Base-by-base conservation (phyloP, 352 stramenopile species). In the Pilasporangium apinafurcum region DNA sequence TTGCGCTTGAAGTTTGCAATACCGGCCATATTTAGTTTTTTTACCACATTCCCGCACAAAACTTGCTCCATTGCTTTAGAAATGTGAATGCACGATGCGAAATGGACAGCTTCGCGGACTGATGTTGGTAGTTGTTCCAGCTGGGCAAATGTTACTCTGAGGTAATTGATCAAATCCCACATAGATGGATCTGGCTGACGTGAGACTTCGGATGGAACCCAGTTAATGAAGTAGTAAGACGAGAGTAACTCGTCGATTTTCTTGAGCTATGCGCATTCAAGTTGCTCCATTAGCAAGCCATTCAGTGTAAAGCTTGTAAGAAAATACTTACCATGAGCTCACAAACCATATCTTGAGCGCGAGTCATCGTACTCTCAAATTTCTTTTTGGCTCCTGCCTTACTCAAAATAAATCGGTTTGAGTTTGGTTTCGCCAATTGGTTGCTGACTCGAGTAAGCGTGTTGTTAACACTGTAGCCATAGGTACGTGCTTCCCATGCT, bases 121-220 rank as follows among this genome's bases (percentile, higher is more conserved):
- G 57, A 51, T 17, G 55, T 56, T 4, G 79, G 79, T 8, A 91
- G 62, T 28, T 72, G 68, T 8, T 51, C 48, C 4, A 91, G 46
- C 37, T 87, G 74, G 3, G 72, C 62, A 32, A 91, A 88, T 8
- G 79, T 86, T 3, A 86, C 74, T 45, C 81, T 80, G n/a, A 91
- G 67, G 44, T 91, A 88, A 53, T 83, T 87, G 62, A 91, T 87
- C 12, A 88, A 56, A 44, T 91, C 79, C 71, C 74, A 87, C 75
- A 91, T 86, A 31, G 66, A 74, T 40, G 76, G 76, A 45, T 91
- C 71, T 1, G 79, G 72, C 34, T 87, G 74, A 0, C 72, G 64
- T 7, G 77, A 65, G 5, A 75, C 52, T 12, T 79, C 62, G 8
- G 54, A 63, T 5, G 79, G 70, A 2, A 60, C 70, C 79, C 79